Evolutionary conservation across 2,329 filamentous ascomycete genomes (phyloP), one percentile per base, ranked within the genome.

Genomic region (Hypoxylon sp.): DNA sequence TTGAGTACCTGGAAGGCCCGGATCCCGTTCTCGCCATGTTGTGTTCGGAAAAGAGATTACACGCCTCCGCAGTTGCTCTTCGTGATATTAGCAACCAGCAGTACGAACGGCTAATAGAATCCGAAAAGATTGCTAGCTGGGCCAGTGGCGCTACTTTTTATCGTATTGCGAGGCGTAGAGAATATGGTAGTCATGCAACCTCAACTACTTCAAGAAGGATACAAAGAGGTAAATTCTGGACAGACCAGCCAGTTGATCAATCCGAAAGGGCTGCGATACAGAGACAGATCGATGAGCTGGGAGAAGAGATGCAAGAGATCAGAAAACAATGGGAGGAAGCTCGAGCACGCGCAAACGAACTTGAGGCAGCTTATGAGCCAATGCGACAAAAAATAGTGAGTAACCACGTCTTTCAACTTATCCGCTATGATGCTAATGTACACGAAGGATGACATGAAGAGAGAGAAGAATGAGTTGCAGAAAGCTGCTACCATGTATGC

Each of bases 21-120:
- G 84, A 87, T 1, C 81, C 89, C 1, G 90, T 99, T 1, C 74
- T 97, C 23, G 88, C 90, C 5, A 94, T 96, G 88, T 81, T 99
- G 15, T 97, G 91, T 69, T 81, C 84, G 8, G 87, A 89, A 60
- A 83, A 80, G 50, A 80, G 75, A 43, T 71, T 97, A 5, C 84
- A 96, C 62, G 74, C 76, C 17, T 86, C 87, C 4, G 90, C 84
- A 0, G 80, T 93, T 32, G 77, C 82, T 11, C 73, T 85, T 9
- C 69, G 69, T 4, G 83, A 90, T 7, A 83, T 92, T 23, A 81
- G 71, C 2, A 81, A 89, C 21, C 76, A 81, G 27, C 85, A 91
- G 61, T 90, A 87, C 63, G 76, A 87, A n/a, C 73, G 70, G n/a
- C 75, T 96, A 23, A 73, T 82, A 30, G 72, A 74, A 9, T 80